Conservation (phyloP, 2,329 filamentous ascomycete genomes). For the Immersiporthe knoxdaviesiana region DNA sequence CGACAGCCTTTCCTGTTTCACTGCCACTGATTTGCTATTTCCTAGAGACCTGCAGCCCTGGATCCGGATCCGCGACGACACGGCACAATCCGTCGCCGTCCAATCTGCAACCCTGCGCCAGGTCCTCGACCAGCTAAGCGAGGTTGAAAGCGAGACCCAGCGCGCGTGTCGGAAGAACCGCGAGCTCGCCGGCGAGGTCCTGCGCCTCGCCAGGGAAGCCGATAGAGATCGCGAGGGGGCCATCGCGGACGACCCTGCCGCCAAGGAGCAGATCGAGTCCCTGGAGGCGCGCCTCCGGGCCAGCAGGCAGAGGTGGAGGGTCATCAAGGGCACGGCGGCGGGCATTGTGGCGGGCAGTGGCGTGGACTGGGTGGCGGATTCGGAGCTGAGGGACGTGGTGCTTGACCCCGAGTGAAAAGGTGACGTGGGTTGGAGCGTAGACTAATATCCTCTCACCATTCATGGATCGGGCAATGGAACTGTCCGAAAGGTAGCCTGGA, state of each 20-base stretch:
- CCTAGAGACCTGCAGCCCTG: constrained; percentile 68
- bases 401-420: constrained; percentile 62
- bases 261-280: constrained; percentile 58
- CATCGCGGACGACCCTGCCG: constrained; percentile 52
- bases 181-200: constrained; percentile 62
- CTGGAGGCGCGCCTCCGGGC: constrained; percentile 63
- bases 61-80: constrained; percentile 67
- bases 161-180: constrained; percentile 63
- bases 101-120: constrained; percentile 57
- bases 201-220: constrained; percentile 63
- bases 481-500: background rate
- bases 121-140: constrained; percentile 56
- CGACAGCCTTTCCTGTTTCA: background rate
- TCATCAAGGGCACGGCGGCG: constrained; percentile 78
- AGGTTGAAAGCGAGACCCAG: constrained; percentile 62
- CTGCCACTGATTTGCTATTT: background rate
- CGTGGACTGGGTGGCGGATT: constrained; percentile 77
- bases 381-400: constrained; percentile 69
- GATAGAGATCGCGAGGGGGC: constrained; percentile 56
- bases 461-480: background rate
- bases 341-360: constrained; percentile 81
- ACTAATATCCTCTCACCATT: background rate
- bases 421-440: background rate
- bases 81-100: constrained; percentile 66
- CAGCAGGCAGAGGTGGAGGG: constrained; percentile 70